A percentile compares a stretch with the other conserved stretches of the same genome.
Conservation (phyloP, 2,329 filamentous ascomycete genomes). For the Penicillium fuscoglaucum region DNA sequence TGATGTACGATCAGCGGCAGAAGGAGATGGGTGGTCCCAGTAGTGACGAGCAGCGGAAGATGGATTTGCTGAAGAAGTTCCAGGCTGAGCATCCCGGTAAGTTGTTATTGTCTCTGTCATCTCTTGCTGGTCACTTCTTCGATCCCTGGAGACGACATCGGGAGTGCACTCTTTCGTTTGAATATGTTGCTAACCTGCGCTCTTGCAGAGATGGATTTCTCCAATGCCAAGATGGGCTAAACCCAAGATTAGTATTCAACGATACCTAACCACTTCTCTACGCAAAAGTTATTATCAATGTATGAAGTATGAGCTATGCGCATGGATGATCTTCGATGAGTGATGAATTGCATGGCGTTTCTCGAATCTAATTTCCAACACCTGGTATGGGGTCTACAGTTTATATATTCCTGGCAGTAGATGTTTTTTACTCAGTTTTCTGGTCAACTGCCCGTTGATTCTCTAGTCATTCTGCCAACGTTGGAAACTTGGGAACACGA, state of each 20-base stretch:
- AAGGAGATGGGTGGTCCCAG: constrained; percentile 89
- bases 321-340: constrained; percentile 15
- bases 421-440: not conserved
- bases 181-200: constrained; percentile 7
- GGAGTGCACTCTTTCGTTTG: not conserved
- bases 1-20: constrained; percentile 99
- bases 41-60: constrained; percentile 93
- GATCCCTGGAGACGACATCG: not conserved
- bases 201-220: constrained; percentile 64
- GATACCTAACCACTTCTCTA: not conserved
- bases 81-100: constrained; percentile 69
- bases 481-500: constrained; percentile 19
- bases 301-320: constrained; percentile 28
- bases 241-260: not conserved
- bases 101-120: constrained; percentile 6
- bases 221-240: constrained; percentile 62
- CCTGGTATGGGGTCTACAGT: not conserved
- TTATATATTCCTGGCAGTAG: not conserved
- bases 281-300: constrained; percentile 10
- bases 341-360: constrained; percentile 18
- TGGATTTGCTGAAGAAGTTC: constrained; percentile 90
- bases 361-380: not conserved
- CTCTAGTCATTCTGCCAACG: not conserved
- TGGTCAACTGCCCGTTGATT: not conserved
- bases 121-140: not conserved